These are phyloP conservation scores for Hydnomerulius pinastri DNA, from an alignment of 768 basidiomycete genomes.

Conservation along the genomic window DNA sequence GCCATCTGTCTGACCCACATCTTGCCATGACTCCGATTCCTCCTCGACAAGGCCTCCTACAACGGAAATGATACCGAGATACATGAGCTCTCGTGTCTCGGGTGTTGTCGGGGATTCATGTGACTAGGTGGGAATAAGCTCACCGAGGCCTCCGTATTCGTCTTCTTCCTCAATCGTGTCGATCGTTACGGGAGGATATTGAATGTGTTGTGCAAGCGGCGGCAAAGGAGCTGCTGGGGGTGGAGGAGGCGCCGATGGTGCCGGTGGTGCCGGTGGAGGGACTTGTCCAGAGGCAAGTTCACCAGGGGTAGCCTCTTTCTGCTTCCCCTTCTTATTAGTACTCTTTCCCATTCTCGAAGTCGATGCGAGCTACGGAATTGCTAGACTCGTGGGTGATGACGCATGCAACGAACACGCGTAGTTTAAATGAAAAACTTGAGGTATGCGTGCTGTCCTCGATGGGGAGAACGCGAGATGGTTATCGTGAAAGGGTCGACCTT, in stretches of 20 bases:
- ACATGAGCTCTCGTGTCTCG: constrained; percentile 11
- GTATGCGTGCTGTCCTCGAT: constrained; percentile 14
- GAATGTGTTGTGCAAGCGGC: constrained; percentile 27
- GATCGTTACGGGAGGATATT: constrained; percentile 16
- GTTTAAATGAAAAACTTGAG: constrained; percentile 33
- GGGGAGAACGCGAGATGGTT: constrained; percentile 8
- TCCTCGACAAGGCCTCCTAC: constrained; percentile 20
- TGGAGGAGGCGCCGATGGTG: constrained; percentile 12
- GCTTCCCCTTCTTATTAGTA: constrained; percentile 35
- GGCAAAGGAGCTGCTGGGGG: constrained; percentile 18
- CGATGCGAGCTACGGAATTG: constrained; percentile 14
- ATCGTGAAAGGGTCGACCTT: constrained; percentile 11
- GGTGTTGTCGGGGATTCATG: not conserved
- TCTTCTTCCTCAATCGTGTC: constrained; percentile 30
- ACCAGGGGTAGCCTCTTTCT: constrained; percentile 23
- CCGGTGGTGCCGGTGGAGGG: constrained; percentile 6
- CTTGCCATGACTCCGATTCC: constrained; percentile 29
- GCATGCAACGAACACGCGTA: constrained; percentile 27
- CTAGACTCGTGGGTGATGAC: constrained; percentile 27
- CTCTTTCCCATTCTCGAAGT: constrained; percentile 30
- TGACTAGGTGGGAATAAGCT: constrained; percentile 9
- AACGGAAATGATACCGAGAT: not conserved
- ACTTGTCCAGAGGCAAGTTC: constrained; percentile 2
- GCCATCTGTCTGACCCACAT: constrained; percentile 17
- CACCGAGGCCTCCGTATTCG: constrained; percentile 22